These are phyloP conservation scores for Oropetium thomaeum DNA, from an alignment of 176 grass and related monocot species.

Conservation along the genomic window DNA sequence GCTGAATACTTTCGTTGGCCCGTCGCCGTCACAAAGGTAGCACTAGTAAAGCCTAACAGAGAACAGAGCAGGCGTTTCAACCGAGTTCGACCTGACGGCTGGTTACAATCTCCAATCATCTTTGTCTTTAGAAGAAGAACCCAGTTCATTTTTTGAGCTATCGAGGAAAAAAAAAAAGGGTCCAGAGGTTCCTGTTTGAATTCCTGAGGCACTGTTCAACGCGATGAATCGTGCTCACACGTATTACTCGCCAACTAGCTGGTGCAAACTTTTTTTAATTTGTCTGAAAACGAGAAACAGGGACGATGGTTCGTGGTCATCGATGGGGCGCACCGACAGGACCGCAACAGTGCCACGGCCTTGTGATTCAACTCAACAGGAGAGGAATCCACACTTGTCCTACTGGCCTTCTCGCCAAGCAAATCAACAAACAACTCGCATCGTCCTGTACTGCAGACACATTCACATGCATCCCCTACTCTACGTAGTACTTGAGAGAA, in stretches of 20 bases:
- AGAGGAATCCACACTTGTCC: constrained; percentile 35
- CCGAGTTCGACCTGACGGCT: constrained; percentile 14
- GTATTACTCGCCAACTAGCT: no score
- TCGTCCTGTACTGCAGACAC: background rate
- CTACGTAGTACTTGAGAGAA: background rate
- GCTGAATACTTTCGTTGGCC: background rate
- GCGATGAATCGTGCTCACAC: background rate
- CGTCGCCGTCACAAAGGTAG: constrained; percentile 15
- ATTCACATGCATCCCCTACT: constrained; percentile 34
- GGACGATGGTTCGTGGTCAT: background rate
- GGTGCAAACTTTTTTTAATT: background rate
- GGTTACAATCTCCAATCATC: background rate
- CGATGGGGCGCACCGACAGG: background rate
- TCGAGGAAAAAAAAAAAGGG: no score
- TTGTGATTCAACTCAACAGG: constrained; percentile 21
- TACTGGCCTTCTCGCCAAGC: constrained; percentile 2
- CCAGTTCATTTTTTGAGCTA: no score
- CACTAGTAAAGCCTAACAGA: background rate
- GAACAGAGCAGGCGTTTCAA: background rate
- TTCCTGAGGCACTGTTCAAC: background rate
- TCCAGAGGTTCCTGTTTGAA: background rate
- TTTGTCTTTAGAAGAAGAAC: background rate
- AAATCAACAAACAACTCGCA: background rate
- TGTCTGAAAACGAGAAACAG: constrained; percentile 3
- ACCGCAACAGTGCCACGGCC: constrained; percentile 28